Conservation (phyloP, 2,329 filamentous ascomycete species). For the Hyphodiscus sp. region DNA sequence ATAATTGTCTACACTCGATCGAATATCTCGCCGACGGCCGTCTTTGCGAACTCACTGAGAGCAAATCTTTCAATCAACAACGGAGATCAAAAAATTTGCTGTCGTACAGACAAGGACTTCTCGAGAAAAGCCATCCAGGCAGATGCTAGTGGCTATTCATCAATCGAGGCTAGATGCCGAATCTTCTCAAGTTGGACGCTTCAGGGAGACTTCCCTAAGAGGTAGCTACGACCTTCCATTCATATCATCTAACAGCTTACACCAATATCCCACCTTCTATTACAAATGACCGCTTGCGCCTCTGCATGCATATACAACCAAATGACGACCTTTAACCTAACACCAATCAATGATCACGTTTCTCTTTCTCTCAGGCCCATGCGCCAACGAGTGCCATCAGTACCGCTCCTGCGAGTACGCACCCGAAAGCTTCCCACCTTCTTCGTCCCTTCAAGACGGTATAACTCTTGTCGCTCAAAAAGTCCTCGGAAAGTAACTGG, state of each 20-base stretch:
- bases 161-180: too few species aligned
- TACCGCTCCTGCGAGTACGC: conserved; percentile 52
- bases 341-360: background rate
- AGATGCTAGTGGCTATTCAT: too few species aligned
- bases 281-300: background rate
- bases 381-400: conserved; percentile 64
- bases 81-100: too few species aligned
- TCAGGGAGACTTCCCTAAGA: background rate
- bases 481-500: conserved; percentile 80
- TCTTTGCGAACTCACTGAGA: too few species aligned
- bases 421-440: conserved; percentile 54
- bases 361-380: conserved; percentile 40
- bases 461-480: conserved; percentile 66
- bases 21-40: too few species aligned
- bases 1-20: too few species aligned
- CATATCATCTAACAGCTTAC: background rate
- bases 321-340: background rate
- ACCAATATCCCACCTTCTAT: background rate
- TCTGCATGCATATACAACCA: background rate
- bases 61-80: too few species aligned
- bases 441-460: conserved; percentile 48
- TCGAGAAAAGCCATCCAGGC: too few species aligned
- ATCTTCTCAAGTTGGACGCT: background rate
- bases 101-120: too few species aligned
- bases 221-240: background rate